Evolutionary conservation across 2,329 filamentous ascomycete species (phyloP), one percentile per base, ranked within the genome.

Genomic region (Cadophora luteo-olivacea): DNA sequence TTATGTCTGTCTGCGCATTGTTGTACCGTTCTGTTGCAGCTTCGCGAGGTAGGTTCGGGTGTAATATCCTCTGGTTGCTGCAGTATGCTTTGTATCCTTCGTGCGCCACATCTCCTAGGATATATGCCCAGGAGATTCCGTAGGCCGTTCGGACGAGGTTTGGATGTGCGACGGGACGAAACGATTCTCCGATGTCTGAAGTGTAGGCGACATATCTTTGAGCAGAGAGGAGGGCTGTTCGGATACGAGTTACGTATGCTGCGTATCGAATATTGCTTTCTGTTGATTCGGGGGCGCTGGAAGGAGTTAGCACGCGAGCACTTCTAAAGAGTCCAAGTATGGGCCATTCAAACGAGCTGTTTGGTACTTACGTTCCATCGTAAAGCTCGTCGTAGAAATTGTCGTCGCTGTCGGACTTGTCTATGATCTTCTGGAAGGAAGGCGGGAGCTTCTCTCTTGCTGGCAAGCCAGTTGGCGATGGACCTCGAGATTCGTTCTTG

Each of bases 191-290:
- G 72, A 99, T 95, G 77, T 98, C 95, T 24, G 91, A 94, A 0
- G 96, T 98, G 80, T 99, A 99, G 67, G 96, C 96, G 61, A 99
- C 94, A 77, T 99, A 99, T 76, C 96, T 91, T 77, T 98, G 96
- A 4, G 94, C 94, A 19, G 92, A 93, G 74, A 94, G 84, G 76
- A 99, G 89, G 73, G 98, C 92, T 8, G 94, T 97, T 70, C 93
- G 90, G 71, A 96, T 83, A 61, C 96, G 90, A 69, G 90, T 89
- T 60, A 93, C 93, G 81, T 99, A 99, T 74, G 92, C 96, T 67
- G 94, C 95, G 82, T 98, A 99, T 77, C 96, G 92, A 76, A 97
- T 83, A 74, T 89, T 91, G 74, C 89, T 92, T 65, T 97, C 93
- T 69, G 93, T 97, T 5, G 93, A 92, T 75, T 97, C 91, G 67